A percentile compares a stretch with the other conserved stretches of the same genome.
These are phyloP conservation scores for Monilinia laxa DNA, from an alignment of 2,329 filamentous ascomycete genomes.

Conservation along the genomic window DNA sequence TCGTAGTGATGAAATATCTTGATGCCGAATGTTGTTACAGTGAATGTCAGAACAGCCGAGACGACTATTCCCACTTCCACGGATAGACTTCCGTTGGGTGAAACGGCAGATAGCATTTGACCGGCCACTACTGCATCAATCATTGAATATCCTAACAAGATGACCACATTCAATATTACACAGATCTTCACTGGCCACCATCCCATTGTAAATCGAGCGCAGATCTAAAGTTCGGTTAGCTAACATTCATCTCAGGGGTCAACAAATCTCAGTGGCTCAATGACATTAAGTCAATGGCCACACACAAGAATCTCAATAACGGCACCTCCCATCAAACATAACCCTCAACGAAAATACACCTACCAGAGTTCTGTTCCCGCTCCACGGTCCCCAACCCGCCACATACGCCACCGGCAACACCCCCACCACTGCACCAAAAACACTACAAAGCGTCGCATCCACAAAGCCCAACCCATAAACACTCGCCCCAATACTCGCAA, in stretches of 20 bases:
- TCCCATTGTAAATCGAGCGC: conserved; percentile 61
- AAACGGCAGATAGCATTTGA: conserved; percentile 67
- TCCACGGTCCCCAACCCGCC: conserved; percentile 60
- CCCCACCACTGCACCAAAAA: conserved; percentile 58
- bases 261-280: neutral
- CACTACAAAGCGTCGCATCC: conserved; percentile 55
- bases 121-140: conserved; percentile 66
- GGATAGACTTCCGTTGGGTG: conserved; percentile 55
- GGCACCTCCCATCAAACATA: neutral
- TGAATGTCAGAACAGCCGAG: conserved; percentile 60
- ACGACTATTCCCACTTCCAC: conserved; percentile 67
- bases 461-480: conserved; percentile 58
- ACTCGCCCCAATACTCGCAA: conserved; percentile 62
- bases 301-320: neutral
- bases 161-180: conserved; percentile 61
- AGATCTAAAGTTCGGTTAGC: conserved; percentile 34
- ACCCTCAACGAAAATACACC: conserved; percentile 20
- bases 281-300: neutral
- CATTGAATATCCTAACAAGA: conserved; percentile 60
- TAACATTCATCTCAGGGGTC: neutral
- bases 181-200: conserved; percentile 66
- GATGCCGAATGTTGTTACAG: conserved; percentile 67
- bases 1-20: conserved; percentile 67
- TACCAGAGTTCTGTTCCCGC: conserved; percentile 62
- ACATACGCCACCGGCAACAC: conserved; percentile 57